Evolutionary conservation across 2,329 filamentous ascomycete species (phyloP).

Genomic region (Neofusicoccum ribis): DNA sequence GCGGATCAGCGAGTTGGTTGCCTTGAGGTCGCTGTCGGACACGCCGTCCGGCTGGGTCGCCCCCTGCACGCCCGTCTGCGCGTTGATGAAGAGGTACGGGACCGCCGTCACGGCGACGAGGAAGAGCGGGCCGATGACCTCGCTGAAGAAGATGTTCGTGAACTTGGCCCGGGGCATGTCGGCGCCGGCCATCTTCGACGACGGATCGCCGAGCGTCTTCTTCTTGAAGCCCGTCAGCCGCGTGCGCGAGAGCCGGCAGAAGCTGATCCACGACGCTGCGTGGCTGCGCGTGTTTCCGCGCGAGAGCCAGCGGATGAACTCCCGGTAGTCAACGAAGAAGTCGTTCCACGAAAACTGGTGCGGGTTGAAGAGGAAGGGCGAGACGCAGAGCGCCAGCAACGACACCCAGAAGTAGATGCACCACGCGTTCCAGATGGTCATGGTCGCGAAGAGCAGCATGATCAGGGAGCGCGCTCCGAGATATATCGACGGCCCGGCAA

Average conservation of each 20-base stretch:
- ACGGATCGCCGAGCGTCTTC: conserved; percentile 88
- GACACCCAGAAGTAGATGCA: conserved; percentile 97
- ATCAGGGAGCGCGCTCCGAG: conserved; percentile 83
- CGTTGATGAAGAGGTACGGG: conserved; percentile 94
- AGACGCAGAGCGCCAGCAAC: conserved; percentile 81
- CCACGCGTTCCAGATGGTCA: conserved; percentile 87
- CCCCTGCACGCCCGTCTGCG: conserved; percentile 76
- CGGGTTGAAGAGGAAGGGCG: conserved; percentile 96
- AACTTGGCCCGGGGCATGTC: conserved; percentile 87
- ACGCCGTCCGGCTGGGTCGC: conserved; percentile 37
- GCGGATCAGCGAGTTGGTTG: conserved; percentile 74
- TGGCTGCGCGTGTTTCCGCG: conserved; percentile 95
- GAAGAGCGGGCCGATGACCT: conserved; percentile 82
- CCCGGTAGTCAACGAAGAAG: conserved; percentile 99
- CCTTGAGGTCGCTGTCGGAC: conserved; percentile 35
- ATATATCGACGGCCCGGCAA: conserved; percentile 95
- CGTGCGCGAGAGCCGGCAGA: conserved; percentile 91
- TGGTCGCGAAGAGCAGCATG: conserved; percentile 91
- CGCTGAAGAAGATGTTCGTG: conserved; percentile 88
- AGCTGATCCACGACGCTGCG: conserved; percentile 95
- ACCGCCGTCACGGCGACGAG: conserved; percentile 77
- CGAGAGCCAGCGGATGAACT: conserved; percentile 95
- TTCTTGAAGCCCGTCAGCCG: conserved; percentile 98
- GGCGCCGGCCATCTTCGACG: conserved; percentile 78
- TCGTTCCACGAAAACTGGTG: conserved; percentile 99